These are phyloP conservation scores for Starmerella apis DNA, from an alignment of 805 yeast species.

Conservation along the genomic window DNA sequence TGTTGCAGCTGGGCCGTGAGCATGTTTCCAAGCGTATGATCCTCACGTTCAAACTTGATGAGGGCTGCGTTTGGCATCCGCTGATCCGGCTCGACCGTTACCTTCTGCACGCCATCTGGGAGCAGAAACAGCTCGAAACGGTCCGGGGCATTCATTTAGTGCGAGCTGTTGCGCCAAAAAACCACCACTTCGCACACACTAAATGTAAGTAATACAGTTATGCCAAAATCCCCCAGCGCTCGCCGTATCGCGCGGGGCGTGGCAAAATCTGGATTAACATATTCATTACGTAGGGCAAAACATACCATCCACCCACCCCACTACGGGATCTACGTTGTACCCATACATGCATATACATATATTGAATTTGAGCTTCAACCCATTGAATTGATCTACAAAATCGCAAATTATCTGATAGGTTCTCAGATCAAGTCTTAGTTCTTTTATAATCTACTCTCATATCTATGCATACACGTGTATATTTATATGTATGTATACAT, in stretches of 20 bases:
- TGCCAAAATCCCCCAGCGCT: neutral
- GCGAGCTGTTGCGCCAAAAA: neutral
- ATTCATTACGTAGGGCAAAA: neutral
- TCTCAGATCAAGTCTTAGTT: too few species aligned
- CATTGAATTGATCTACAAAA: too few species aligned
- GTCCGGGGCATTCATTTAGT: slow-evolving; percentile 92
- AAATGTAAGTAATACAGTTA: neutral
- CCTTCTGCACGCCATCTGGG: slow-evolving; percentile 96
- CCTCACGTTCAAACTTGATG: slow-evolving; percentile 90
- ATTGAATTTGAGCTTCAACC: too few species aligned
- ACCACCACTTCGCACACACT: neutral
- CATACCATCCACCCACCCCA: too few species aligned
- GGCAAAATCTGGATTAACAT: neutral
- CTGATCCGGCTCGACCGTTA: slow-evolving; percentile 83
- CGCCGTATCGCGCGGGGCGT: neutral
- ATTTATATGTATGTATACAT: too few species aligned
- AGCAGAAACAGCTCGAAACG: slow-evolving; percentile 91
- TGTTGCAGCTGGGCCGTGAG: slow-evolving; percentile 74
- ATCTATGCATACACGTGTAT: too few species aligned
- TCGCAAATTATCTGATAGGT: too few species aligned
- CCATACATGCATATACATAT: too few species aligned
- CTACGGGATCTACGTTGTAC: too few species aligned
- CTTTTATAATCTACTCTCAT: too few species aligned
- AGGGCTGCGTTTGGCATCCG: slow-evolving; percentile 92
- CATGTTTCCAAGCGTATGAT: slow-evolving; percentile 89